Percentiles rank a stretch among this genome's conserved stretches.
Conservation (phyloP, 1,284 basidiomycete species). For the Ceratobasidium sp. region DNA sequence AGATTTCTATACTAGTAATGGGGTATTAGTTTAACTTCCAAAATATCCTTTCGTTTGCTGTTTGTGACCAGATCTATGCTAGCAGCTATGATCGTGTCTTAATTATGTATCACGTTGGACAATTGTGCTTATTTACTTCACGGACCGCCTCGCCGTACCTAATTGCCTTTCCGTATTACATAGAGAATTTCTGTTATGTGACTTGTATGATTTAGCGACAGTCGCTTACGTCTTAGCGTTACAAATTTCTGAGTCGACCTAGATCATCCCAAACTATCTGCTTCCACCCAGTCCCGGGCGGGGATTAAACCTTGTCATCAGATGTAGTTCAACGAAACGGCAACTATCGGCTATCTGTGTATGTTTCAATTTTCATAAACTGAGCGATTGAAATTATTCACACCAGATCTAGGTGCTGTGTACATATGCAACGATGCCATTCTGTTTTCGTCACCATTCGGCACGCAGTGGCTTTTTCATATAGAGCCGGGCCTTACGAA, state of each 20-base stretch:
- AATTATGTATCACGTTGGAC: not conserved
- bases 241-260: too few species aligned
- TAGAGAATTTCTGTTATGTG: not conserved
- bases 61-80: not conserved
- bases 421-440: slow-evolving; percentile 20
- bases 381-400: not conserved
- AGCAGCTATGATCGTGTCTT: not conserved
- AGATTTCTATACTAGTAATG: slow-evolving; percentile 58
- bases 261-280: too few species aligned
- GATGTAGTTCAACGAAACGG: too few species aligned
- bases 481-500: too few species aligned
- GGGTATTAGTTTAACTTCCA: slow-evolving; percentile 20
- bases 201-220: too few species aligned
- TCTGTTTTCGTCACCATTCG: not conserved
- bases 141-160: not conserved
- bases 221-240: too few species aligned
- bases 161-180: not conserved
- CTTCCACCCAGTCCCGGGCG: too few species aligned
- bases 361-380: too few species aligned
- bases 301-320: too few species aligned
- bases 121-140: not conserved
- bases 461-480: too few species aligned
- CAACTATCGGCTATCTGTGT: too few species aligned
- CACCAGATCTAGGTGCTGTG: not conserved
- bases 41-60: slow-evolving; percentile 11